These are phyloP conservation scores for Sporisorium iseilematis-ciliati DNA, from an alignment of 1,284 basidiomycete species.

Conservation along the genomic window DNA sequence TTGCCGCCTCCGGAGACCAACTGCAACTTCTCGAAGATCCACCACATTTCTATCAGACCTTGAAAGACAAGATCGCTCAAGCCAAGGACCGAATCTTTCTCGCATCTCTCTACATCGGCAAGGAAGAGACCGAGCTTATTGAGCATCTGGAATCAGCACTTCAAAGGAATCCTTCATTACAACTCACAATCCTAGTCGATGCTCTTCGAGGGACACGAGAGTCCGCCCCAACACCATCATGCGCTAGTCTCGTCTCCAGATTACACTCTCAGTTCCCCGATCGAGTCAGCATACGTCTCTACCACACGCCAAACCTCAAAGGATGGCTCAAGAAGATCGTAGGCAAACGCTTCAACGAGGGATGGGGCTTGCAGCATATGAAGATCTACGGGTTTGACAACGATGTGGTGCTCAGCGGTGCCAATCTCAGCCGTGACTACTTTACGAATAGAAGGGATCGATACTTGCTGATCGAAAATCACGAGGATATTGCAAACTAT, in stretches of 20 bases:
- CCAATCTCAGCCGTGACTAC: conserved; percentile 94
- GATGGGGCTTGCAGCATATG: conserved; percentile 97
- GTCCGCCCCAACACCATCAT: conserved; percentile 73
- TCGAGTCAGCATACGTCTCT: conserved; percentile 80
- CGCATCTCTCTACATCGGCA: conserved; percentile 63
- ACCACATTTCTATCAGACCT: conserved; percentile 42
- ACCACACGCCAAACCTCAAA: conserved; percentile 82
- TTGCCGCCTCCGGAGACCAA: conserved; percentile 40
- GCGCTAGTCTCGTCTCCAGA: conserved; percentile 66
- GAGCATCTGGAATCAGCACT: conserved; percentile 48
- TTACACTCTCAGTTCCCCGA: conserved; percentile 74
- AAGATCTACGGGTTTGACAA: conserved; percentile 96
- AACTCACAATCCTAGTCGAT: conserved; percentile 84
- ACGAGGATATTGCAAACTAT: conserved; percentile 81
- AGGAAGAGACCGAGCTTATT: conserved; percentile 59
- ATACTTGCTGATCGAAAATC: conserved; percentile 81
- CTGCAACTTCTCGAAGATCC: conserved; percentile 43
- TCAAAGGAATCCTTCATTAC: conserved; percentile 75
- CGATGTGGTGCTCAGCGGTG: conserved; percentile 90
- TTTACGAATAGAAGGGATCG: conserved; percentile 95
- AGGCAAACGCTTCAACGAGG: conserved; percentile 94
- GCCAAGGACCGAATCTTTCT: conserved; percentile 60
- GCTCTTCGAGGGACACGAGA: conserved; percentile 91
- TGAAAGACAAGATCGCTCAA: conserved; percentile 36
- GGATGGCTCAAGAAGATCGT: conserved; percentile 81